Base-by-base conservation (phyloP, 306 rosid species). In the Cicer yamashitae region DNA sequence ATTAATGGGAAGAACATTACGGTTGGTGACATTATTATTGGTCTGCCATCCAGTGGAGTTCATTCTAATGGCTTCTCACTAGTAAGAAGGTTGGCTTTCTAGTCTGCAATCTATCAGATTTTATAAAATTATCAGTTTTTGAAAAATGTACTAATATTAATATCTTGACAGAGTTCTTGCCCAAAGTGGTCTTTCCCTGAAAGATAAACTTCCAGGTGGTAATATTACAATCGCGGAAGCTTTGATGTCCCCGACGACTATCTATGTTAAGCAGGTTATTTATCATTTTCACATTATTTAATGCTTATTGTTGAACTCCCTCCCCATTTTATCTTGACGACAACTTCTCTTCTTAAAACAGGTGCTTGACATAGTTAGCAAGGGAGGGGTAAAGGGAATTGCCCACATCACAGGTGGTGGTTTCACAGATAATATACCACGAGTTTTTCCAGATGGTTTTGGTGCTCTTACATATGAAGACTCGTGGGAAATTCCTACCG, bases 51-150 rank as follows among this genome's bases (percentile, higher is more conserved):
- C 1, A 90, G 97, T 47, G 98, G 97, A 73, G 89, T 94, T 59
- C 98, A 94, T 63, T 91, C 96, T 56, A 94, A 94, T 64, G 98
- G 97, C 38, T 94, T 91, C 76, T 94, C 97, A 70, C 96, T 91
- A 53, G 97, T 91, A 12, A 87, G 96, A 88, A 87, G 93, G 98
- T 91, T 75, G 74, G 82, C 78, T 34, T 50, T 17, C 44, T 6
- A 22, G 70, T 13, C 25, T 6, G 65, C 37, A 70, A 71, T 71
- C 60, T 13, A 2, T 57, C 17, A 53, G 44, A 59, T 38, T 70
- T 58, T 72, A n/a, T 22, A 73, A 39, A 57, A 44, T 38, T 53
- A 25, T 67, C 20, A 6, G 44, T 58, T 71, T 5, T 65, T 81
- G 22, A 74, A 25, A 37, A 25, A 43, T 73, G 1, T 57, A 44